Base-by-base conservation (phyloP, 768 basidiomycete species). In the Russula abietina region DNA sequence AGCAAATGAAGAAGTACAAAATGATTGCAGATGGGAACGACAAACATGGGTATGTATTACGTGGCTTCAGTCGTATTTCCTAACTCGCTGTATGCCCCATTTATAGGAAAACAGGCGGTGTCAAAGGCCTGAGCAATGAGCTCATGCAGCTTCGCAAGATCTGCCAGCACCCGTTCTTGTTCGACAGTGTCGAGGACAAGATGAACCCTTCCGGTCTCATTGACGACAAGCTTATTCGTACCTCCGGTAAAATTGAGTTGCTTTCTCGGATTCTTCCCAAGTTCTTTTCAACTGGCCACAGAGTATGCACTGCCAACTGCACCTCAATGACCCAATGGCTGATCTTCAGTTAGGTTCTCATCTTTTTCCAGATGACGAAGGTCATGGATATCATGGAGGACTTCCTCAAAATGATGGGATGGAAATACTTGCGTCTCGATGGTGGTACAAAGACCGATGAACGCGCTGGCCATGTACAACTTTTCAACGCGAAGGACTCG, bases 361-460 rank as follows among this genome's bases (percentile, higher is more conserved):
- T 99, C 69, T 98, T 99, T 85, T 98, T 98, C 87, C 97, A 99
- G 76, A 98, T 98, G 97, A 98, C 95, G 17, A 91, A 93, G 71
- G 93, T 98, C 69, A 97, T 98, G 95, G 92, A 96, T 66, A 94
- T 97, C 72, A 93, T 96, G 85, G 92, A 93, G 70, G 95, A 98
- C 70, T 98, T 94, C 70, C 75, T 97, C 70, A 91, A 89, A 72
- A 87, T 87, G 81, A 85, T 87, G 83, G 82, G 83, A 4, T 92
- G 84, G 83, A 88, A 90, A 69, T 88, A 91, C 73, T 85, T 96
- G 56, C 90, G 95, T 68, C 80, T 98, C n/a, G 94, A 98, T 73
- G 94, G 94, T 79, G 88, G 91, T 14, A 98, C 94, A 24, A 96
- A 96, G 76, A 93, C 94, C 5, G 94, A 98, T 57, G 93, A 95